phyloP scores from a whole-genome alignment of 768 basidiomycete species.

The Lyophyllum semitale region DNA sequence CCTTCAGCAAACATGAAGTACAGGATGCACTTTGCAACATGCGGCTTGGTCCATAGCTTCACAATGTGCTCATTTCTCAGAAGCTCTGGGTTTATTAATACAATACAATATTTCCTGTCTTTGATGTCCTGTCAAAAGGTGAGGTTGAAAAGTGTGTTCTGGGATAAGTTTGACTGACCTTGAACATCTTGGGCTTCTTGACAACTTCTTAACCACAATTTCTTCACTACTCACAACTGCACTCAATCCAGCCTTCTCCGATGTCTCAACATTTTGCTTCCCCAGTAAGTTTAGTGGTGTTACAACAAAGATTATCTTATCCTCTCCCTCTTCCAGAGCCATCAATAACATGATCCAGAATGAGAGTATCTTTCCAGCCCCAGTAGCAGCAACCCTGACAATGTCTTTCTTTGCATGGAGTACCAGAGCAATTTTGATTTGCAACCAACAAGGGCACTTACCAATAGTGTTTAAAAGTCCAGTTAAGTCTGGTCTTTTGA shows the following conservation, averaged over 20 bases:
- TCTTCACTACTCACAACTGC: constrained; percentile 16
- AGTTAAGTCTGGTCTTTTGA: too few species aligned
- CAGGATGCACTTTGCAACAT: constrained; percentile 4
- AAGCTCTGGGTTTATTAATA: too few species aligned
- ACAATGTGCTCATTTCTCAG: constrained; percentile 11
- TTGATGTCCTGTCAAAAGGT: background rate
- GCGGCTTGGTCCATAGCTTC: constrained; percentile 19
- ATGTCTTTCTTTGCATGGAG: constrained; percentile 1
- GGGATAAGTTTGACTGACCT: constrained; percentile 12
- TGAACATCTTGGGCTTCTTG: constrained; percentile 14
- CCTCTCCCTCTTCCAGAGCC: background rate
- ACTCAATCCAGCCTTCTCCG: background rate
- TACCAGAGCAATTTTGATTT: constrained; percentile 4
- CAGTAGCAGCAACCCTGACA: constrained; percentile 1
- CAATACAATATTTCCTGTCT: background rate
- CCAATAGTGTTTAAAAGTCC: too few species aligned
- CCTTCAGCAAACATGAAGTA: constrained; percentile 10
- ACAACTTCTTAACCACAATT: too few species aligned
- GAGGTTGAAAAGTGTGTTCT: background rate
- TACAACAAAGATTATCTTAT: too few species aligned
- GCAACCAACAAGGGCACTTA: background rate
- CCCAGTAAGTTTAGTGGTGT: too few species aligned
- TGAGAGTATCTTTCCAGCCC: background rate
- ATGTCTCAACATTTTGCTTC: background rate
- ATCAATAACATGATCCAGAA: background rate